These are phyloP conservation scores for Fusarium sp. DNA, from an alignment of 2,329 filamentous ascomycete species.

Conservation along the genomic window DNA sequence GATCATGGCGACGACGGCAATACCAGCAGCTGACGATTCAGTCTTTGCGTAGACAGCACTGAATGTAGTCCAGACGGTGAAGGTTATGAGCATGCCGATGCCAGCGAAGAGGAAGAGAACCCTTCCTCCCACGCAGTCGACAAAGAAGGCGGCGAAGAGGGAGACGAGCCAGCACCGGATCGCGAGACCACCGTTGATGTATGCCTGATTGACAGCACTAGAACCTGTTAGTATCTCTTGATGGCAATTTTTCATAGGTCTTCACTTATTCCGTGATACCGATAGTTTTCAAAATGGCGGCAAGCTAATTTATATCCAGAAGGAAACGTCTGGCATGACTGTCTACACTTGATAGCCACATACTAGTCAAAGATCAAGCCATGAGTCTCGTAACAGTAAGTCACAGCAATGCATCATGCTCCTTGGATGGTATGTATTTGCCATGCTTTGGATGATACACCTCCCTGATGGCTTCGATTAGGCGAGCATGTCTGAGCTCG, in stretches of 20 bases:
- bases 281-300: slow-evolving; percentile 32
- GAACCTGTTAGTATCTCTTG: neutral
- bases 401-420: neutral
- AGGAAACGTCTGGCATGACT: neutral
- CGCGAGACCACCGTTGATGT: slow-evolving; percentile 39
- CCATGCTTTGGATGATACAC: neutral
- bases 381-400: neutral
- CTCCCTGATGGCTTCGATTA: neutral
- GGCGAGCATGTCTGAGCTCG: neutral
- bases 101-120: slow-evolving; percentile 36
- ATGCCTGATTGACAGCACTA: slow-evolving; percentile 33
- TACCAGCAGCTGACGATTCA: slow-evolving; percentile 21
- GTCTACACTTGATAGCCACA: neutral
- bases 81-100: slow-evolving; percentile 37
- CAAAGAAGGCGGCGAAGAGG: slow-evolving; percentile 35
- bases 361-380: neutral
- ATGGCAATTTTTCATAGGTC: accelerated
- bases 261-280: slow-evolving; percentile 35
- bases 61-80: slow-evolving; percentile 36
- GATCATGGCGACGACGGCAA: slow-evolving; percentile 39
- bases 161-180: slow-evolving; percentile 40
- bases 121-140: slow-evolving; percentile 35
- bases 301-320: slow-evolving; percentile 25
- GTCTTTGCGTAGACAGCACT: slow-evolving; percentile 38
- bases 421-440: neutral